These are phyloP conservation scores for Claviceps capensis DNA, from an alignment of 2,329 filamentous ascomycete species.

Conservation along the genomic window DNA sequence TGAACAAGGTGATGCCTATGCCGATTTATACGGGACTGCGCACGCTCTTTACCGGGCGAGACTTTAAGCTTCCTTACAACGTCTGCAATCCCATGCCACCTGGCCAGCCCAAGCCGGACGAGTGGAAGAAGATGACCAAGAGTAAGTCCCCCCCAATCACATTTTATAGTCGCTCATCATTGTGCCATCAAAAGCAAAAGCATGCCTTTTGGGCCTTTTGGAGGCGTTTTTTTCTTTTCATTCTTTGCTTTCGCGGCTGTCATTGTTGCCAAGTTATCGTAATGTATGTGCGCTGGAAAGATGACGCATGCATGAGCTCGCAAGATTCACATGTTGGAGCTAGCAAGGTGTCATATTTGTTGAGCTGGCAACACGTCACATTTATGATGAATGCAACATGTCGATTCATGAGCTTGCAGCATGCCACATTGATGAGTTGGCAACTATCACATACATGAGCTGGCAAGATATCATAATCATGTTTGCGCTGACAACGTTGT, in stretches of 20 bases:
- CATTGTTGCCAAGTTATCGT: too few species aligned
- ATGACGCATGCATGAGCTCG: too few species aligned
- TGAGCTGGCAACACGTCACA: too few species aligned
- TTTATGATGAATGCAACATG: too few species aligned
- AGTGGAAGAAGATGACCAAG: slow-evolving; percentile 84
- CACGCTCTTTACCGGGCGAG: slow-evolving; percentile 54
- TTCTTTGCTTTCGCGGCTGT: not conserved
- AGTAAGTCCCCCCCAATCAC: slow-evolving; percentile 36
- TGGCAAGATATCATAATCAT: not conserved
- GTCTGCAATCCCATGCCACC: slow-evolving; percentile 76
- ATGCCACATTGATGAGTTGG: too few species aligned
- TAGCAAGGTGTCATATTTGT: too few species aligned
- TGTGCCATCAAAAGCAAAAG: not conserved
- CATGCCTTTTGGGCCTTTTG: not conserved
- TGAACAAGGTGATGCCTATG: slow-evolving; percentile 50
- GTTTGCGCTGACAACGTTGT: too few species aligned
- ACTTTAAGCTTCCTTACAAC: slow-evolving; percentile 84
- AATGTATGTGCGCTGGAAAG: too few species aligned
- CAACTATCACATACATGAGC: not conserved
- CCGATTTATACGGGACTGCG: slow-evolving; percentile 69
- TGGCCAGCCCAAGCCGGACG: slow-evolving; percentile 80
- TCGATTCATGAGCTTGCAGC: too few species aligned
- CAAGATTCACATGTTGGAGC: too few species aligned
- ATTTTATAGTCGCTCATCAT: not conserved
- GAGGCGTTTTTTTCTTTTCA: too few species aligned